Base-by-base conservation (phyloP, 495 filamentous ascomycete species). In the Platismatia glauca region DNA sequence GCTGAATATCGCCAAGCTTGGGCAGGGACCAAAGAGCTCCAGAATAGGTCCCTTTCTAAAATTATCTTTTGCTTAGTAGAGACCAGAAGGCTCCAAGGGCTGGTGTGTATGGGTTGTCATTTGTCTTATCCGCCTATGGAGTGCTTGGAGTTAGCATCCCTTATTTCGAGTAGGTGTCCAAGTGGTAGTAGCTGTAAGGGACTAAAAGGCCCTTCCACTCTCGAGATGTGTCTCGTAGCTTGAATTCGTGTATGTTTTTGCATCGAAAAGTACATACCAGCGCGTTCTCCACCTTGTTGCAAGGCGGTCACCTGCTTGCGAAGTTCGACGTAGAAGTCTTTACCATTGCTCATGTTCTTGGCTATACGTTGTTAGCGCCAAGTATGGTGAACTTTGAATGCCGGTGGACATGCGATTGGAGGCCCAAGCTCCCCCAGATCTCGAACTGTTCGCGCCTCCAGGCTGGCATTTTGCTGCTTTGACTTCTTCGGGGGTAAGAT, bases 281-380 rank as follows among this genome's bases (percentile, higher is more conserved):
- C 71, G 27, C 75, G 72, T 66, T 68, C 72, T 7, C 68, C 75
- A 41, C 72, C 68, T 56, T 78, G 74, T 53, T 75, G 78, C 44
- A 81, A 60, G 13, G 71, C 56, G 13, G 78, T 72, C 7, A 82
- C 67, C 61, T 81, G 78, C 67, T 81, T 82, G 8, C 78, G 75
- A 22, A 82, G 74, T 62, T 82, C 80, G 58, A 79, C 66, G 61
- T 79, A 81, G 68, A 82, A 82, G 53, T 82, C 80, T 68, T 79
- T 81, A 13, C 79, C 78, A 60, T 75, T 81, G 11, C 74, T 77
- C 80, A 82, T 82, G 7, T 71, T 73, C 60, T 81, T 81, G 33
- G 78, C 80, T 82, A 66, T 41, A 61, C 0, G 0, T 12, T 22
- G 41, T 61, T 64, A 60, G 66, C 56, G 22, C 34, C 16, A 15